phyloP scores from a whole-genome alignment of 2,329 filamentous ascomycete genomes.

The Penicillium italicum region DNA sequence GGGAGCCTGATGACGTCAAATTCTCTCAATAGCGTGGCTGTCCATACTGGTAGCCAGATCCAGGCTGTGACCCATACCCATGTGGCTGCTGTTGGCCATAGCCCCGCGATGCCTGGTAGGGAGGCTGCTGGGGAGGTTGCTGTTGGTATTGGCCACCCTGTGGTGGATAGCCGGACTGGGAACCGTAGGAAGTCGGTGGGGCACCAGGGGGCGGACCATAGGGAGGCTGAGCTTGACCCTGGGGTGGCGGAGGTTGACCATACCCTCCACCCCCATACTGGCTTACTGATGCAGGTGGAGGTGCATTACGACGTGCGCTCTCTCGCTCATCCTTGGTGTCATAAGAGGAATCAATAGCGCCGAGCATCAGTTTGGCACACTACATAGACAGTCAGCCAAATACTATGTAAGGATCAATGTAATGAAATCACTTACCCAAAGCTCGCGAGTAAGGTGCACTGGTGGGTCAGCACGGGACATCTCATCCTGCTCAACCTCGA shows the following conservation, averaged over 20 bases:
- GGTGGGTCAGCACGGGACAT: slow-evolving; percentile 61
- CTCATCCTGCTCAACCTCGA: slow-evolving; percentile 64
- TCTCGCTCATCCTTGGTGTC: slow-evolving; percentile 63
- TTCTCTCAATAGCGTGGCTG: slow-evolving; percentile 22
- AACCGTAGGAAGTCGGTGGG: slow-evolving; percentile 9
- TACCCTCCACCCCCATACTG: slow-evolving; percentile 36
- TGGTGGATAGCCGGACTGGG: slow-evolving; percentile 12
- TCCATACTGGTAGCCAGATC: slow-evolving; percentile 18
- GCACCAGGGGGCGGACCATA: slow-evolving; percentile 21
- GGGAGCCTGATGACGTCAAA: slow-evolving; percentile 12
- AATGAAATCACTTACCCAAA: slow-evolving; percentile 49
- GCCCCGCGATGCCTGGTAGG: slow-evolving; percentile 10
- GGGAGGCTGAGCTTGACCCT: slow-evolving; percentile 22
- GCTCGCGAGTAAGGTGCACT: slow-evolving; percentile 61
- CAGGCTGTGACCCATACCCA: slow-evolving; percentile 22
- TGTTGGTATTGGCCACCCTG: slow-evolving; percentile 5
- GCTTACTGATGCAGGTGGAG: slow-evolving; percentile 33
- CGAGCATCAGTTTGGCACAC: slow-evolving; percentile 64
- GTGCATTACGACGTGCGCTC: slow-evolving; percentile 32
- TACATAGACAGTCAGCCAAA: slow-evolving; percentile 22
- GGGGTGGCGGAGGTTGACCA: slow-evolving; percentile 17
- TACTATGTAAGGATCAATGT: neutral
- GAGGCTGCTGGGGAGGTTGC: slow-evolving; percentile 4
- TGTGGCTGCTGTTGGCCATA: slow-evolving; percentile 22
- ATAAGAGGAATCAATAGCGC: slow-evolving; percentile 63